Evolutionary conservation across 768 basidiomycete genomes (phyloP).

Genomic region (Panaeolus cyanescens): DNA sequence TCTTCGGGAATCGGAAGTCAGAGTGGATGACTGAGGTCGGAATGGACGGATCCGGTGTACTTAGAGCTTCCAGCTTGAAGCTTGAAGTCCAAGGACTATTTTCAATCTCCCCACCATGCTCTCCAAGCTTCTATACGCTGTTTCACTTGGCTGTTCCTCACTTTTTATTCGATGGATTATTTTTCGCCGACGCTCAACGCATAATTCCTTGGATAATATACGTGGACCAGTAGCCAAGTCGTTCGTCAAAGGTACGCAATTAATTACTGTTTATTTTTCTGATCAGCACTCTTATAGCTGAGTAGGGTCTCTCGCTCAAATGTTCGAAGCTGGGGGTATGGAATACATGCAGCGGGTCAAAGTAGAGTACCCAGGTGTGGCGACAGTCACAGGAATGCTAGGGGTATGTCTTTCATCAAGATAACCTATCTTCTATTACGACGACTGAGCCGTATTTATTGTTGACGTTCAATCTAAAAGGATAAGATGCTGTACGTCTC

Average conservation of each 20-base stretch:
- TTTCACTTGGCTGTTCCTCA: too few species aligned
- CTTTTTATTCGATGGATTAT: not conserved
- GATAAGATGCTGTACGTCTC: slow-evolving; percentile 38
- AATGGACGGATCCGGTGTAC: too few species aligned
- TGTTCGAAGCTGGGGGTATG: slow-evolving; percentile 33
- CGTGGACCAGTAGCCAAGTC: slow-evolving; percentile 4
- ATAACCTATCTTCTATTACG: slow-evolving; percentile 34
- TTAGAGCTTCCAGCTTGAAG: too few species aligned
- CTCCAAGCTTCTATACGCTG: too few species aligned
- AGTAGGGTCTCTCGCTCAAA: slow-evolving; percentile 30
- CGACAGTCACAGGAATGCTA: slow-evolving; percentile 30
- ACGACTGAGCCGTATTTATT: not conserved
- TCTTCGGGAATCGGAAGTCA: too few species aligned
- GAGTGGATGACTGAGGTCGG: too few species aligned
- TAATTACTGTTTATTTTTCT: not conserved
- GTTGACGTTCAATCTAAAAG: slow-evolving; percentile 10
- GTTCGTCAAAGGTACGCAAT: slow-evolving; percentile 1
- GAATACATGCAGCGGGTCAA: slow-evolving; percentile 38
- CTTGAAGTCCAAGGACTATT: too few species aligned
- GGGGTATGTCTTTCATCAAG: slow-evolving; percentile 34
- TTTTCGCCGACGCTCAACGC: not conserved
- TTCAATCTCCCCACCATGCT: too few species aligned
- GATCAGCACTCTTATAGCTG: not conserved
- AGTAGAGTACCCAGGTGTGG: slow-evolving; percentile 30
- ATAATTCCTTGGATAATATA: slow-evolving; percentile 3